Evolutionary conservation across 768 basidiomycete genomes (phyloP).

Genomic region (Leucosporidium yakuticum): DNA sequence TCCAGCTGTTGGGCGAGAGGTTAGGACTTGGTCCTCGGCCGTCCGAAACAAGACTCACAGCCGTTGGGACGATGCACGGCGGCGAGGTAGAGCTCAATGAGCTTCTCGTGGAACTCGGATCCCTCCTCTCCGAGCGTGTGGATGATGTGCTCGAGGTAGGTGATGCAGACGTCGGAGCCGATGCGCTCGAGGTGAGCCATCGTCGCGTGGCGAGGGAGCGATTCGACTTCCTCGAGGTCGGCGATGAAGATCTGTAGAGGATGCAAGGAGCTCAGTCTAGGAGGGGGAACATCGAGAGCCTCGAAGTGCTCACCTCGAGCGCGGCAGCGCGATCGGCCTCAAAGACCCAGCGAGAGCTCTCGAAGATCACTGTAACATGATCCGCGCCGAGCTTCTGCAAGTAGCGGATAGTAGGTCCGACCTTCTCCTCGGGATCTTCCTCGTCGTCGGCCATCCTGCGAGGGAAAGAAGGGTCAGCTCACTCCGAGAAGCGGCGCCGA

Average conservation of each 20-base stretch:
- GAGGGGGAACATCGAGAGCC: not conserved
- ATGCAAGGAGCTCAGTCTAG: not conserved
- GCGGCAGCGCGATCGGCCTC: conserved; percentile 64
- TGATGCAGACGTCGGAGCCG: conserved; percentile 54
- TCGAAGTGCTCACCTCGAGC: conserved; percentile 60
- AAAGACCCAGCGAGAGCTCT: conserved; percentile 78
- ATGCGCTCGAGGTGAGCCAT: conserved; percentile 70
- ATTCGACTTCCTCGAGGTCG: conserved; percentile 70
- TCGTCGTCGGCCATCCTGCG: conserved; percentile 73
- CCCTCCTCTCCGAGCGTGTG: conserved; percentile 63
- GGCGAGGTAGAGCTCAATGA: conserved; percentile 77
- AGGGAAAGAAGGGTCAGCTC: not conserved
- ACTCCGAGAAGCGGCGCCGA: too few species aligned
- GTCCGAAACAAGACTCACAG: conserved; percentile 31
- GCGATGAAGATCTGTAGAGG: conserved; percentile 77
- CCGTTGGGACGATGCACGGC: conserved; percentile 49
- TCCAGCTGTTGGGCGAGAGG: conserved; percentile 46
- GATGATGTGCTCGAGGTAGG: conserved; percentile 81
- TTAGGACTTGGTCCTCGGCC: conserved; percentile 39
- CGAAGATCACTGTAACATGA: conserved; percentile 72
- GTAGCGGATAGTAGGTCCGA: conserved; percentile 77
- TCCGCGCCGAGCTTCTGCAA: conserved; percentile 82
- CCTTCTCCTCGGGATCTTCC: conserved; percentile 67
- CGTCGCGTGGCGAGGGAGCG: conserved; percentile 67
- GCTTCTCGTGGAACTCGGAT: conserved; percentile 72